These are phyloP conservation scores for Verticillium isaacii DNA, from an alignment of 2,329 filamentous ascomycete genomes.

Conservation along the genomic window DNA sequence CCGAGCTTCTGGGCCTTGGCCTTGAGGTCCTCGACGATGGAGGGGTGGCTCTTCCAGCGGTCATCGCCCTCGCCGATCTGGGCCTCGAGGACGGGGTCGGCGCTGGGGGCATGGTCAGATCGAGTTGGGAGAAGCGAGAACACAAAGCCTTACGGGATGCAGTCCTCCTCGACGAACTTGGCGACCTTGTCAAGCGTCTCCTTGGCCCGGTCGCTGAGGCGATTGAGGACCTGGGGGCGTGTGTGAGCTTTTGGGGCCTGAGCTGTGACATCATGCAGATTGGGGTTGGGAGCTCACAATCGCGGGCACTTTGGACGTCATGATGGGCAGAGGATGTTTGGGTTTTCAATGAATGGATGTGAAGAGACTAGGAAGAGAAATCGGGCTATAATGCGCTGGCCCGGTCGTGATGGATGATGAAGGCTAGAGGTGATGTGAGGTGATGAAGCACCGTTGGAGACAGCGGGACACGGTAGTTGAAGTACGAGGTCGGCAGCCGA, in stretches of 20 bases:
- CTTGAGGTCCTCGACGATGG: constrained; percentile 86
- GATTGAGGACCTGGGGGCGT: constrained; percentile 36
- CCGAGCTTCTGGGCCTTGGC: constrained; percentile 74
- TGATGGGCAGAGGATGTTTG: constrained; percentile 7
- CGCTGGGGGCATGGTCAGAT: constrained; percentile 33
- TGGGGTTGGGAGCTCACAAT: constrained; percentile 13
- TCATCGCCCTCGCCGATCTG: constrained; percentile 72
- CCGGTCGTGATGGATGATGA: neutral
- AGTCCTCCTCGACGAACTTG: constrained; percentile 97
- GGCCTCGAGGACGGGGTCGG: constrained; percentile 74
- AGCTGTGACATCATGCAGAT: constrained; percentile 11
- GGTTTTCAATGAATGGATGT: neutral
- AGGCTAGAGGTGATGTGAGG: neutral
- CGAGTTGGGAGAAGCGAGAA: neutral
- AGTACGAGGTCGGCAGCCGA: constrained; percentile 1
- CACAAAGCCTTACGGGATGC: constrained; percentile 57
- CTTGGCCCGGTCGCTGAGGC: constrained; percentile 79
- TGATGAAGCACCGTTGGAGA: neutral
- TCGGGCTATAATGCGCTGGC: neutral
- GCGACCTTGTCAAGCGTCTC: constrained; percentile 83
- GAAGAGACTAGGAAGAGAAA: neutral
- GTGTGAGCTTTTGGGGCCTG: neutral
- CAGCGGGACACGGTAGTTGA: neutral
- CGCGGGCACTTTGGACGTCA: constrained; percentile 17
- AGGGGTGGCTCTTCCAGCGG: constrained; percentile 77